Evolutionary conservation across 441 rosid genomes (phyloP), one percentile per base, ranked within the genome.

Genomic region (Lepidium campestre): DNA sequence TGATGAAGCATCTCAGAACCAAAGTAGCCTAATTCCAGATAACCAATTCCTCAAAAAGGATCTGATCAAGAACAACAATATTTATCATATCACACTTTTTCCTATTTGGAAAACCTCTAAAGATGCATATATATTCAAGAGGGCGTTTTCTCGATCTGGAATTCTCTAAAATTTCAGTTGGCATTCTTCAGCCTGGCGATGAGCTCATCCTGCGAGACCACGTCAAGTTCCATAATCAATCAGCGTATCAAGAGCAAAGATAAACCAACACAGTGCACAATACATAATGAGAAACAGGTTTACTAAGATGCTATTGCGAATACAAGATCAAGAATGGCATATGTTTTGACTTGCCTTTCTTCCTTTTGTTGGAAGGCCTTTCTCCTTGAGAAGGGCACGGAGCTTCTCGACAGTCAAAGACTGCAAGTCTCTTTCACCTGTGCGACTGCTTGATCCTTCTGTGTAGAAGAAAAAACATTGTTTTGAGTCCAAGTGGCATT

Each of bases 361-460:
- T 67, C 99, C 97, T 79, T 75, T 91, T 17, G 77, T 65, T 65
- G 97, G 82, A 75, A 94, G 93, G 45, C 93, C 90, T 57, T 64
- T 80, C 74, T 87, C 96, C 78, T 83, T 94, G 42, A 94, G 87
- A 65, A 87, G 91, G 6, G 84, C 86, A 4, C 99, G 96, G 5
- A 94, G 99, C 77, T 81, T 85, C 76, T 94, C 97, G 8, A 91
- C 96, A 0, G 96, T 94, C 73, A 87, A 80, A 70, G 85, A 84
- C 67, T 84, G 87, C 46, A 80, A 80, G 55, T 87, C 91, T 76
- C 61, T 87, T 50, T 89, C 95, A 39, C 77, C 72, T 52, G 82
- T 12, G 42, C 77, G 81, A 76, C 81, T 80, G 66, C 75, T 83
- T 5, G 93, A 85, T 49, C 88, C 94, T 60, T 83, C 96, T 75